Evolutionary conservation across 1,284 basidiomycete genomes (phyloP), one percentile per base, ranked within the genome.

Genomic region (Naganishia sp.): DNA sequence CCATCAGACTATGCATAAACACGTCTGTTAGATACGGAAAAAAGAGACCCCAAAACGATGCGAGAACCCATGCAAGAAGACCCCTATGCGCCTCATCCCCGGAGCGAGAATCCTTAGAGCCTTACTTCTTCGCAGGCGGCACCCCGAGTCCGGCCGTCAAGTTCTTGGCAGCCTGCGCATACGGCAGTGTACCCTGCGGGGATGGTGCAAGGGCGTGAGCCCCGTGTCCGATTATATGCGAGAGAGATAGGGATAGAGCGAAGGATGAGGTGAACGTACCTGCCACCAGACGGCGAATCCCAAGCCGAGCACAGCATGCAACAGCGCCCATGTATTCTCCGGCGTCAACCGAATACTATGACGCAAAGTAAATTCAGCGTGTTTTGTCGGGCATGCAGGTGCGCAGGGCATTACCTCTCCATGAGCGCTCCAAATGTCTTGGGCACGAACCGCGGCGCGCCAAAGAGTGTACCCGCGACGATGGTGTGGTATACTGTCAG

Each of bases 361-460:
- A 18, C 4, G 18, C 23, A 18, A 25, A 45, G 21, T n/a, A 18
- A 59, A n/a, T 25, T 13, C 25, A 39, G 23, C 39, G 25, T 43
- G 21, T 0, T n/a, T 11, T 1, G 7, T 25, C 13, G 13, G 49
- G 28, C 28, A 21, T 28, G 48, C 25, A 25, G 21, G 21, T 21
- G 21, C 21, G 21, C 21, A 21, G 21, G 21, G 21, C 21, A 21
- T 21, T 21, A 71, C 87, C 79, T 72, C 74, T 90, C 88, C 15
- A 84, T 79, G 21, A 84, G 57, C 0, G 82, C 61, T 1, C 90
- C 90, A 65, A 92, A 86, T 0, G 85, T 82, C 68, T 86, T 82
- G 15, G 89, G 88, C 67, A 92, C 87, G 74, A 92, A 88, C 28
- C 89, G 85, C 0, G 89, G 89, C 0, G 88, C 83, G 70, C 88